A percentile compares a stretch with the other conserved stretches of the same genome.
phyloP scores from a whole-genome alignment of 2,329 filamentous ascomycete genomes.

The Aspergillus ibericus region DNA sequence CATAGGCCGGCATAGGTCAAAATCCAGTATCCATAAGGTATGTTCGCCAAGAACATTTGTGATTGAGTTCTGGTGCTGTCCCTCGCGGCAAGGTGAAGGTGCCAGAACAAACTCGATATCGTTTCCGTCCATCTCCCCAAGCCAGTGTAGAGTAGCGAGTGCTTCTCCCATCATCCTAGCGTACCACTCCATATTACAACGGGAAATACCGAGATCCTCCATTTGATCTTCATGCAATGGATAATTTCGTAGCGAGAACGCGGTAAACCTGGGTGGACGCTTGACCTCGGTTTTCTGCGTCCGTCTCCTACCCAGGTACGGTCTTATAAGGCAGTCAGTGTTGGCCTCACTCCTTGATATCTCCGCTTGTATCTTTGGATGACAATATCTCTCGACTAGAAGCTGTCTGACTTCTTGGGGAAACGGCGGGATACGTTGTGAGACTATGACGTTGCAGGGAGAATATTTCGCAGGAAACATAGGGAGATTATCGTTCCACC shows the following conservation, averaged over 20 bases:
- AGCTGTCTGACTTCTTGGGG: conserved; percentile 22
- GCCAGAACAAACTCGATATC: conserved; percentile 59
- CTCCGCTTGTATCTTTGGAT: conserved; percentile 17
- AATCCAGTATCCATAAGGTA: conserved; percentile 51
- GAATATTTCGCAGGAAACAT: conserved; percentile 30
- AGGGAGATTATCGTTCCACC: conserved; percentile 29
- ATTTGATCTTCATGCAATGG: conserved; percentile 54
- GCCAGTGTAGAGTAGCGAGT: conserved; percentile 55
- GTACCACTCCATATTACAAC: conserved; percentile 30
- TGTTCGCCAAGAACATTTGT: conserved; percentile 33
- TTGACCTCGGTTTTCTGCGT: background rate
- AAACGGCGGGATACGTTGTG: conserved; percentile 39
- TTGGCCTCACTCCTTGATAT: conserved; percentile 37
- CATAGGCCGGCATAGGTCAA: conserved; percentile 45
- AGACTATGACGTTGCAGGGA: conserved; percentile 36
- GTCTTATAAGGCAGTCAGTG: conserved; percentile 52
- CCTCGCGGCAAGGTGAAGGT: background rate
- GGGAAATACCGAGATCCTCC: conserved; percentile 42
- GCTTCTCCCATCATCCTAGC: conserved; percentile 51
- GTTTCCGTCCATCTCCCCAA: conserved; percentile 49
- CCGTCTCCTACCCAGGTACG: conserved; percentile 48
- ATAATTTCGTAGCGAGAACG: conserved; percentile 50
- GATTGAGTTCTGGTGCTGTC: background rate
- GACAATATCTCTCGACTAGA: conserved; percentile 38
- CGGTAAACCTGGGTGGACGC: conserved; percentile 21